A percentile compares a stretch with the other conserved stretches of the same genome.
These are phyloP conservation scores for Alloascoidea hylecoeti DNA, from an alignment of 805 yeast genomes.

Conservation along the genomic window DNA sequence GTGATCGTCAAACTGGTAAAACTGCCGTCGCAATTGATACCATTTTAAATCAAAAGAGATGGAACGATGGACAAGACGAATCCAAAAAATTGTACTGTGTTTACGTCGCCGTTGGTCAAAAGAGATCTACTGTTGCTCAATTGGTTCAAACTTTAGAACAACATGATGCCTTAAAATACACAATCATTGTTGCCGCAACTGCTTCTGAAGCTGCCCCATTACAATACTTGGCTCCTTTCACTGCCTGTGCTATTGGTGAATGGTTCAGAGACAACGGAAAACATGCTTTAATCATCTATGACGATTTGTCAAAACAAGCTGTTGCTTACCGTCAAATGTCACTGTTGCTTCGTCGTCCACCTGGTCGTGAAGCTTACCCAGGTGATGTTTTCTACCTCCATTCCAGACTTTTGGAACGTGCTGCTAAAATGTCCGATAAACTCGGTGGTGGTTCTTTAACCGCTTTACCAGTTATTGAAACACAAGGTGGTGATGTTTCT, in stretches of 20 bases:
- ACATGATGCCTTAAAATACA: slow-evolving; percentile 93
- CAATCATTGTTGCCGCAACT: slow-evolving; percentile 98
- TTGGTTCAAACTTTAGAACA: slow-evolving; percentile 98
- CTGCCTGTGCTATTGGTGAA: slow-evolving; percentile 99
- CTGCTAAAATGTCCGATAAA: slow-evolving; percentile 88
- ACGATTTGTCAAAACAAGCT: slow-evolving; percentile 98
- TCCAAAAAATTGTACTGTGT: slow-evolving; percentile 98
- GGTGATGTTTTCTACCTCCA: slow-evolving; percentile 95
- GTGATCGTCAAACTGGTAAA: slow-evolving; percentile 99
- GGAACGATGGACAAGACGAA: slow-evolving; percentile 94
- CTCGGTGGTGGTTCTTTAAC: slow-evolving; percentile 91
- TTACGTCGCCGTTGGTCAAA: slow-evolving; percentile 99
- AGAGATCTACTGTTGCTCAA: slow-evolving; percentile 99
- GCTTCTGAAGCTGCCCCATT: slow-evolving; percentile 99
- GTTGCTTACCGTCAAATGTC: slow-evolving; percentile 99
- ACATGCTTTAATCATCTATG: slow-evolving; percentile 94
- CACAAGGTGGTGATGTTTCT: slow-evolving; percentile 99
- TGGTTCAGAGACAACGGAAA: slow-evolving; percentile 99
- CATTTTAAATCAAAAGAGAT: slow-evolving; percentile 97
- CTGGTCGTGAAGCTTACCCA: slow-evolving; percentile 95
- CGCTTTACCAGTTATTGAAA: slow-evolving; percentile 92
- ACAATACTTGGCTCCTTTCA: slow-evolving; percentile 99
- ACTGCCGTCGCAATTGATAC: slow-evolving; percentile 98
- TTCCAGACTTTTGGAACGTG: slow-evolving; percentile 92
- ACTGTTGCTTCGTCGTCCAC: slow-evolving; percentile 91